Evolutionary conservation across 768 basidiomycete genomes (phyloP), one percentile per base, ranked within the genome.

Genomic region (Hirschioporus abietinus): DNA sequence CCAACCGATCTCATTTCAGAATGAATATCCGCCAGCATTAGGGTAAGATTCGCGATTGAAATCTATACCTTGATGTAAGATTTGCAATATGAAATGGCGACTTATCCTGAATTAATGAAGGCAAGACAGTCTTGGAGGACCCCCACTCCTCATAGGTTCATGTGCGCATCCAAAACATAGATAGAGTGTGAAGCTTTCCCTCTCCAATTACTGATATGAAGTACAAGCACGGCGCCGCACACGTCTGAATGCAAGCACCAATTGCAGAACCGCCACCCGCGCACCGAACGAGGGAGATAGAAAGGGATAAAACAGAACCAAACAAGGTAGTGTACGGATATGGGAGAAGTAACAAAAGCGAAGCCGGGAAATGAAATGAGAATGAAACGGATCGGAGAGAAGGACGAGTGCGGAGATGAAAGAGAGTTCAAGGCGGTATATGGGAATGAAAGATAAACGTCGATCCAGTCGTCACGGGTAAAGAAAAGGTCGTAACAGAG

Each of bases 401-500:
- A 58, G 24, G 58, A 59, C 12, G 26, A 36, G 62, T 58, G 36
- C 5, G 64, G n/a, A 30, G 58, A 60, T 64, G 42, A n/a, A 60
- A 63, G 63, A 60, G 60, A 69, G 66, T 62, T 30, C 59, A 26
- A 60, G 25, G 23, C 25, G 12, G 42, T 1, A 23, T 18, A 66
- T 58, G n/a, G 59, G 3, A 34, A 60, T 72, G 73, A 68, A 71
- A 76, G 72, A 74, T 75, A 74, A 71, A 71, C 61, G 59, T 69
- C 42, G 42, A 52, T 52, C 42, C 42, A 52, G 42, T 52, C 42
- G 42, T 52, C 42, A 52, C 42, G 42, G 6, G 12, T 52, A 20
- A 52, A 52, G 42, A 15, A 52, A 36, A 12, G 42, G 12, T 52
- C 42, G 20, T 52, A 20, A 52, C 20, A 52, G 42, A 52, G 42